Evolutionary conservation across 805 yeast genomes (phyloP).

Genomic region (Candida tallmaniae): DNA sequence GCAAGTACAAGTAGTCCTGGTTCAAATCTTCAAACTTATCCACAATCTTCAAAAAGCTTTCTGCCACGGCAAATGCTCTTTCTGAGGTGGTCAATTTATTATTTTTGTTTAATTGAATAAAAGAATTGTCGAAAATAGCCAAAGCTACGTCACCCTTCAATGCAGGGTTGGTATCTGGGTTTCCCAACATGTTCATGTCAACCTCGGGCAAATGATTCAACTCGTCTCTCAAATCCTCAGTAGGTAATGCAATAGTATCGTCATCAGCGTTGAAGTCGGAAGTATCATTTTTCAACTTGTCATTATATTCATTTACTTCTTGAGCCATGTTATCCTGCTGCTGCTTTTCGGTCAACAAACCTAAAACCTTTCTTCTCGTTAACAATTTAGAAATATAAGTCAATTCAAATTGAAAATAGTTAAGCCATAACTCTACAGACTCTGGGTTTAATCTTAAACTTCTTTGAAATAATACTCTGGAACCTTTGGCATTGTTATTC

Average conservation of each 20-base stretch:
- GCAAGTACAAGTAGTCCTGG: slow-evolving; percentile 60
- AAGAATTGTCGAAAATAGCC: slow-evolving; percentile 30
- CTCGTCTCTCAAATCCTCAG: slow-evolving; percentile 56
- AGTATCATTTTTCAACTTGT: slow-evolving; percentile 22
- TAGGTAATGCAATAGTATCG: slow-evolving; percentile 44
- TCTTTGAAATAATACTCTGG: slow-evolving; percentile 80
- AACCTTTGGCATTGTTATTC: slow-evolving; percentile 83
- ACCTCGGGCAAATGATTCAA: slow-evolving; percentile 80
- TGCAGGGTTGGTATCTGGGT: slow-evolving; percentile 74
- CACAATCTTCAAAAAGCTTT: slow-evolving; percentile 49
- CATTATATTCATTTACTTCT: slow-evolving; percentile 38
- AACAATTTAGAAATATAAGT: slow-evolving; percentile 78
- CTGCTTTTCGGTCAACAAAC: slow-evolving; percentile 69
- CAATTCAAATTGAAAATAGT: slow-evolving; percentile 84
- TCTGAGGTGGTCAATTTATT: slow-evolving; percentile 12
- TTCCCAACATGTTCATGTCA: slow-evolving; percentile 79
- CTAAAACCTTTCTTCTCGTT: slow-evolving; percentile 78
- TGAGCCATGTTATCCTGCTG: slow-evolving; percentile 46
- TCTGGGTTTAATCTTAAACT: slow-evolving; percentile 82
- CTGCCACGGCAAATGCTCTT: slow-evolving; percentile 36
- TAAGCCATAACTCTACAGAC: slow-evolving; percentile 68
- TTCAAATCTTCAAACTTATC: slow-evolving; percentile 69
- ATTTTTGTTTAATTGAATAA: slow-evolving; percentile 15
- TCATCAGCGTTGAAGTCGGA: slow-evolving; percentile 26
- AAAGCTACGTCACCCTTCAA: slow-evolving; percentile 51